Conservation (phyloP, 192 early-diverging fungal species). For the Glomus cerebriforme region DNA sequence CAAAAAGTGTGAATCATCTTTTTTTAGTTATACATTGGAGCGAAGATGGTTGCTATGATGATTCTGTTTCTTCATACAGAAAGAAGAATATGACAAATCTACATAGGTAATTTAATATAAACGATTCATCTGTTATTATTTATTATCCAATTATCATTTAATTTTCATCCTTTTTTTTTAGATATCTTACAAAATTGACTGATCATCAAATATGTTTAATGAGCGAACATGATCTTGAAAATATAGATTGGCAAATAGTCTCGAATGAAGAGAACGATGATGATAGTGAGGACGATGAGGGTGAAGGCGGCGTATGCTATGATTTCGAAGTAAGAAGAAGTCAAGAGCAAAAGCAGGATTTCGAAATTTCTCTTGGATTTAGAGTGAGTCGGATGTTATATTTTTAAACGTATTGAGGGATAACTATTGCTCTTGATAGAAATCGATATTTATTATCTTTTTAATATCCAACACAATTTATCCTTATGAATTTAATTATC, state of each 20-base stretch:
- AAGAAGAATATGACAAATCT: slow-evolving; percentile 36
- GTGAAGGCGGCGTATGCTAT: not conserved
- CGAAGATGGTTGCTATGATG: slow-evolving; percentile 32
- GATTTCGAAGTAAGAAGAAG: slow-evolving; percentile 20
- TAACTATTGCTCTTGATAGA: too few relatives aligned
- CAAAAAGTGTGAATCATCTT: not conserved
- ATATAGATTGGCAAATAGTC: slow-evolving; percentile 11
- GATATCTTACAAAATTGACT: slow-evolving; percentile 31
- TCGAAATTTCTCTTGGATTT: slow-evolving; percentile 18
- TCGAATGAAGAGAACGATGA: not conserved
- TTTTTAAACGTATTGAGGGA: not conserved
- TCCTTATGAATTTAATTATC: too few relatives aligned
- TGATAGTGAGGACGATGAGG: not conserved
- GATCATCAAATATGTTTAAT: slow-evolving; percentile 22
- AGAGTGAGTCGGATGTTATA: not conserved
- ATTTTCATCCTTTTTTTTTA: not conserved
- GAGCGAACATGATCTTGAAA: slow-evolving; percentile 10
- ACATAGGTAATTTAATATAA: slow-evolving; percentile 33
- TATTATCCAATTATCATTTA: not conserved
- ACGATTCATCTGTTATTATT: too few relatives aligned
- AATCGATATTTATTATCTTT: too few relatives aligned
- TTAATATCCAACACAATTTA: too few relatives aligned
- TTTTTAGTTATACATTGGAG: slow-evolving; percentile 31
- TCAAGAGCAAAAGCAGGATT: slow-evolving; percentile 25
- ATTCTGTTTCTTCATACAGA: slow-evolving; percentile 13